These are phyloP conservation scores for Hypomyces perniciosus DNA, from an alignment of 2,329 filamentous ascomycete species.

Conservation along the genomic window DNA sequence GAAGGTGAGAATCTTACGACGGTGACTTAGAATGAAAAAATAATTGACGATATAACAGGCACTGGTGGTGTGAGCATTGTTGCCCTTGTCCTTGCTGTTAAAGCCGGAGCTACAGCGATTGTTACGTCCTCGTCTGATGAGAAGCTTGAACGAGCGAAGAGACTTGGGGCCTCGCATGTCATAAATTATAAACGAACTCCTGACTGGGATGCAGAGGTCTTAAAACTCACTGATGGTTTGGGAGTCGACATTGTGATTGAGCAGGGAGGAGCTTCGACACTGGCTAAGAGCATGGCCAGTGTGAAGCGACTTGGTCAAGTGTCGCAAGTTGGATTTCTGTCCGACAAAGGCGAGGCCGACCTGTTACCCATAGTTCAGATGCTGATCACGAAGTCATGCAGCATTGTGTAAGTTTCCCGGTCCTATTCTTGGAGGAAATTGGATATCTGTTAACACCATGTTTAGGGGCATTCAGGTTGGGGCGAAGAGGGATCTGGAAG, in stretches of 20 bases:
- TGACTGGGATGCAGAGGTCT: conserved; percentile 40
- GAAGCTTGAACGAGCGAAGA: conserved; percentile 38
- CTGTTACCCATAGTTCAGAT: conserved; percentile 1
- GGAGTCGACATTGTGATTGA: conserved; percentile 45
- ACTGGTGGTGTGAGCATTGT: conserved; percentile 35
- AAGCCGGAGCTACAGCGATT: conserved; percentile 45
- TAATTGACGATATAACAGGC: conserved; percentile 17
- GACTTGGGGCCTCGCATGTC: conserved; percentile 18
- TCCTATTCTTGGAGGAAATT: no score
- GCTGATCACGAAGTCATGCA: conserved; percentile 1
- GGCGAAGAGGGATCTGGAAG: conserved; percentile 5
- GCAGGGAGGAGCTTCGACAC: conserved; percentile 1
- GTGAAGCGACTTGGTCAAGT: conserved; percentile 1
- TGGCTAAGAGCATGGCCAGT: conserved; percentile 3
- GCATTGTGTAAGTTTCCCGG: conserved; percentile 3
- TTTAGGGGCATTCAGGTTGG: conserved; percentile 5
- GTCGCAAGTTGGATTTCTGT: conserved; percentile 10
- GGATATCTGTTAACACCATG: neutral
- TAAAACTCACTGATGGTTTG: conserved; percentile 34
- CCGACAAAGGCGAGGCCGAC: neutral
- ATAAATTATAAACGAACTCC: conserved; percentile 45
- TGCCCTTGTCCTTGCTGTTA: conserved; percentile 40
- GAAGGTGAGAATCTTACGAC: neutral
- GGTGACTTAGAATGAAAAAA: neutral
- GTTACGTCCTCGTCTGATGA: conserved; percentile 46